Percentiles rank a stretch among this genome's conserved stretches.
These are phyloP conservation scores for Ceratobasidium sp. DNA, from an alignment of 1,284 basidiomycete species.

Conservation along the genomic window DNA sequence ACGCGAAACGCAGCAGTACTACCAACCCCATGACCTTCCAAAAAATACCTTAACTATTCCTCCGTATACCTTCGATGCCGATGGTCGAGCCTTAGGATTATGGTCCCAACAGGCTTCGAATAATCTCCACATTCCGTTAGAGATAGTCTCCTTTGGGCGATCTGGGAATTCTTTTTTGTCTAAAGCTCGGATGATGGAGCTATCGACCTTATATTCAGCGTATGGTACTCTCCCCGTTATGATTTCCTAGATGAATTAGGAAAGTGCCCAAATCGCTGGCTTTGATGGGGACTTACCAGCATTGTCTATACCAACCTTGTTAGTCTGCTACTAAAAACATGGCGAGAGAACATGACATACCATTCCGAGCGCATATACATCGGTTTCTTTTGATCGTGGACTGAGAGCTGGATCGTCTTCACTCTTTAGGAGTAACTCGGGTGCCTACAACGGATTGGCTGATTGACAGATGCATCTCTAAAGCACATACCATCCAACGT, in stretches of 20 bases:
- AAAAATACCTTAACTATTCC: no score
- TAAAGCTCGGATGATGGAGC: not conserved
- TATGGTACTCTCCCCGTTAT: not conserved
- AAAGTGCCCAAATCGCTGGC: not conserved
- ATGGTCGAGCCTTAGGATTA: slow-evolving; percentile 1
- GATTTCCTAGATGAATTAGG: not conserved
- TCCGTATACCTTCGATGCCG: not conserved
- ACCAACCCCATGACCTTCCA: no score
- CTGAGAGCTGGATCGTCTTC: not conserved
- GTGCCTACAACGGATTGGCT: slow-evolving; percentile 1
- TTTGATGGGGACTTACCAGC: not conserved
- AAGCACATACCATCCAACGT: slow-evolving; percentile 19
- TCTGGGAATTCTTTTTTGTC: not conserved
- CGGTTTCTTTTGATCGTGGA: not conserved
- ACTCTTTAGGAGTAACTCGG: not conserved
- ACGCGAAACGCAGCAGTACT: no score
- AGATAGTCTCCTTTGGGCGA: not conserved
- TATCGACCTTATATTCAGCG: not conserved
- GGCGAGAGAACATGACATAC: not conserved
- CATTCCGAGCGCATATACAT: slow-evolving; percentile 28
- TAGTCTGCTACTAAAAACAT: not conserved
- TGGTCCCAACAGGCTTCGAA: not conserved
- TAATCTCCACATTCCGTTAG: not conserved
- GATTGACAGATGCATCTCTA: not conserved
- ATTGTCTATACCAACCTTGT: not conserved